phyloP scores from a whole-genome alignment of 2,329 filamentous ascomycete genomes.

The Trichophyton mentagrophytes region DNA sequence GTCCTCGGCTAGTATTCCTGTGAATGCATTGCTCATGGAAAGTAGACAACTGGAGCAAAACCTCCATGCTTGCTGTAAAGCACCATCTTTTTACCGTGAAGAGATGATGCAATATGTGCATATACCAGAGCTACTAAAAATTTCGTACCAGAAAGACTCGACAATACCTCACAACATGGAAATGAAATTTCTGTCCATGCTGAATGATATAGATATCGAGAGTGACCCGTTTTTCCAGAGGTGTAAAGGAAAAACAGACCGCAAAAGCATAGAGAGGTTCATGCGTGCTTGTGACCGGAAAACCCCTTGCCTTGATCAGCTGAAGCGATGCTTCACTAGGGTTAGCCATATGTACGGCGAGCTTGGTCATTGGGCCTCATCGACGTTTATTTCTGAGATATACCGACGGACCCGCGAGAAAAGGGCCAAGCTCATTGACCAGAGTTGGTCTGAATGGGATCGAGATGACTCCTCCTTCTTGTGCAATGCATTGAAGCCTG shows the following conservation, averaged over 20 bases:
- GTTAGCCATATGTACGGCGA: conserved; percentile 41
- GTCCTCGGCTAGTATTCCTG: conserved; percentile 2
- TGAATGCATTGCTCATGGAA: neutral
- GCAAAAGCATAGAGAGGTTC: conserved; percentile 16
- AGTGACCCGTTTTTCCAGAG: neutral
- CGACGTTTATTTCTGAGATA: conserved; percentile 49
- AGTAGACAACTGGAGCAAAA: conserved; percentile 50
- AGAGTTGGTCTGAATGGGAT: conserved; percentile 32
- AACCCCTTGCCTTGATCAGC: conserved; percentile 38
- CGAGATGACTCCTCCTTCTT: conserved; percentile 47
- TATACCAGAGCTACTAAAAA: conserved; percentile 44
- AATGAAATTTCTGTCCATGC: conserved; percentile 28
- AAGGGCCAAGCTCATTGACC: conserved; percentile 14
- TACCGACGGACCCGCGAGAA: conserved; percentile 27
- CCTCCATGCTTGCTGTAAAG: conserved; percentile 55
- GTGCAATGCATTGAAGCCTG: conserved; percentile 25
- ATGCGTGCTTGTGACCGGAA: conserved; percentile 20
- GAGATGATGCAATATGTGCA: conserved; percentile 59
- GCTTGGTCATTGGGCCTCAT: conserved; percentile 56
- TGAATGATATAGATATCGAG: neutral
- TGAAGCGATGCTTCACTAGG: conserved; percentile 43
- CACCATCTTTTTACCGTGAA: conserved; percentile 54
- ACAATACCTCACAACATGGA: conserved; percentile 22
- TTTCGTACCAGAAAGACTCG: conserved; percentile 21
- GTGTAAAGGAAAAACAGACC: conserved; percentile 24